Conservation (phyloP, 805 yeast genomes). For the Ogataea wickerhamii region DNA sequence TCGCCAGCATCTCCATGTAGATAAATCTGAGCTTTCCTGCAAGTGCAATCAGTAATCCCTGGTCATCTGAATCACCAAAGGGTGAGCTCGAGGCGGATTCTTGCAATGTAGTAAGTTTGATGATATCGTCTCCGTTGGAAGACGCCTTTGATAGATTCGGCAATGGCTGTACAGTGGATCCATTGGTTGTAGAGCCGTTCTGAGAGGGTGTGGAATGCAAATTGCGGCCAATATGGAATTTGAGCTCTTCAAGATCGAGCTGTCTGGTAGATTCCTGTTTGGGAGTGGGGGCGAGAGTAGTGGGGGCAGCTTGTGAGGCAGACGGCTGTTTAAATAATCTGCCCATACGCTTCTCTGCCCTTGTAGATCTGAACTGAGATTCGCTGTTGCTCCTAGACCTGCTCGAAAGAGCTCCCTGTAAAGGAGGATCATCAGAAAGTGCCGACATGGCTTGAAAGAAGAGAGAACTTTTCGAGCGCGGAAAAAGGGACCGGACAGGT, state of each 20-base stretch:
- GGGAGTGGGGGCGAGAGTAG: constrained; percentile 4
- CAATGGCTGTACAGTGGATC: neutral
- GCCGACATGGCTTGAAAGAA: too few relatives aligned
- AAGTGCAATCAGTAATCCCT: constrained; percentile 13
- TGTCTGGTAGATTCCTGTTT: constrained; percentile 17
- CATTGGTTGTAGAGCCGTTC: neutral
- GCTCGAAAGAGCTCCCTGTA: constrained; percentile 5
- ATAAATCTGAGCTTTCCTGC: constrained; percentile 24
- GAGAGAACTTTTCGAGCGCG: too few relatives aligned
- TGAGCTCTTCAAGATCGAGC: constrained; percentile 20
- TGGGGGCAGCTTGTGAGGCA: constrained; percentile 7
- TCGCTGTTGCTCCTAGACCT: constrained; percentile 31
- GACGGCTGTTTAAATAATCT: constrained; percentile 29
- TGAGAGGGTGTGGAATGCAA: neutral
- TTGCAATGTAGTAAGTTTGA: constrained; percentile 14
- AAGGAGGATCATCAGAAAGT: constrained; percentile 10
- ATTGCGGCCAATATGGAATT: constrained; percentile 18
- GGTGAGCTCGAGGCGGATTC: constrained; percentile 12
- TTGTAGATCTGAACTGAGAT: constrained; percentile 26
- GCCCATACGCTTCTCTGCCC: constrained; percentile 35
- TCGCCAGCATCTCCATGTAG: constrained; percentile 17
- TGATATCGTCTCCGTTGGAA: constrained; percentile 3
- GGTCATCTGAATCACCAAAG: neutral
- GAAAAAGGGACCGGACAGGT: too few relatives aligned
- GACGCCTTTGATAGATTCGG: constrained; percentile 2